phyloP scores from a whole-genome alignment of 768 basidiomycete species.

The Naematelia aurantialba region DNA sequence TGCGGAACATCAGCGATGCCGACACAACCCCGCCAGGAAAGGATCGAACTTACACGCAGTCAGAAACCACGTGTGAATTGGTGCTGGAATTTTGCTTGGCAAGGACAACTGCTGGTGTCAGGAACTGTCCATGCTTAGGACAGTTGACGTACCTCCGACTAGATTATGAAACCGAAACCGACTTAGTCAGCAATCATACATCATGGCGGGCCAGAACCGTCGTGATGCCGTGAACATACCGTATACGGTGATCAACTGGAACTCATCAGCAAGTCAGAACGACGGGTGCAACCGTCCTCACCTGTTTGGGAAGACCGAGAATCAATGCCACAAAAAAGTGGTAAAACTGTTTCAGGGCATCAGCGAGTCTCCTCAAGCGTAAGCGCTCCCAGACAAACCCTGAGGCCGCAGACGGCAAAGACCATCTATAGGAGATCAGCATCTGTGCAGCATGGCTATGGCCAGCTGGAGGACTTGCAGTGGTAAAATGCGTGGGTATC shows the following conservation, averaged over 20 bases:
- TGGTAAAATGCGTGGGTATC: conserved; percentile 31
- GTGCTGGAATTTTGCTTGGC: conserved; percentile 47
- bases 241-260: conserved; percentile 65
- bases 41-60: conserved; percentile 55
- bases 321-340: conserved; percentile 74
- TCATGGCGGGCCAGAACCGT: neutral
- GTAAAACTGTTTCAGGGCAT: conserved; percentile 53
- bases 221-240: conserved; percentile 1
- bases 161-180: neutral
- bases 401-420: conserved; percentile 81
- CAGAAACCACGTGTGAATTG: conserved; percentile 64
- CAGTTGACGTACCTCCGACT: conserved; percentile 61
- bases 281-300: too few species aligned
- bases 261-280: neutral
- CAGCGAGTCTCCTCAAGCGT: neutral
- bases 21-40: neutral
- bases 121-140: neutral
- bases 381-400: conserved; percentile 1
- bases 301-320: conserved; percentile 82
- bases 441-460: conserved; percentile 66
- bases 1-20: conserved; percentile 3
- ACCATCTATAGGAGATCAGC: conserved; percentile 79
- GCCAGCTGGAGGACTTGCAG: conserved; percentile 57
- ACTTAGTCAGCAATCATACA: neutral
- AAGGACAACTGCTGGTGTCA: conserved; percentile 34